A percentile compares a stretch with the other conserved stretches of the same genome.
phyloP scores from a whole-genome alignment of 352 stramenopile species.

The Sclerospora graminicola region DNA sequence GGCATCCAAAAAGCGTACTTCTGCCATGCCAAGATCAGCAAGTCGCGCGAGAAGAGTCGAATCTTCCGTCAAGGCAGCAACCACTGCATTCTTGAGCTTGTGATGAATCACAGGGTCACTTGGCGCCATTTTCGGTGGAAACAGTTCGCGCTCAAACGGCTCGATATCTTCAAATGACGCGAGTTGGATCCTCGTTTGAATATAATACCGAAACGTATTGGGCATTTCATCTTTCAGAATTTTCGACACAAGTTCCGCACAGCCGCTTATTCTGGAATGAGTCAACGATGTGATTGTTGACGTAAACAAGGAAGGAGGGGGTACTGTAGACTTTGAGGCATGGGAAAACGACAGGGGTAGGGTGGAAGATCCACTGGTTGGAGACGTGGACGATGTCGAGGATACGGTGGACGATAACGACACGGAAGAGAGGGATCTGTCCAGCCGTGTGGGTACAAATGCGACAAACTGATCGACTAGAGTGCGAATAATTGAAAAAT shows the following conservation, averaged over 20 bases:
- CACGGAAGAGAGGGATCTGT: slow-evolving; percentile 21
- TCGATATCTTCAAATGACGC: slow-evolving; percentile 69
- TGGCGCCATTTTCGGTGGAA: slow-evolving; percentile 35
- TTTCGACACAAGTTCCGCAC: slow-evolving; percentile 53
- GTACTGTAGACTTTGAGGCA: slow-evolving; percentile 10
- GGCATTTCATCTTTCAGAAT: slow-evolving; percentile 59
- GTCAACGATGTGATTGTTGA: slow-evolving; percentile 23
- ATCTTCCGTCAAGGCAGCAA: slow-evolving; percentile 40
- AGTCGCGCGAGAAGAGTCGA: slow-evolving; percentile 34
- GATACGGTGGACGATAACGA: slow-evolving; percentile 36
- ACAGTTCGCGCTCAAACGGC: slow-evolving; percentile 56
- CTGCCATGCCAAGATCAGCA: slow-evolving; percentile 42
- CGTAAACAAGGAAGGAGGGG: slow-evolving; percentile 30
- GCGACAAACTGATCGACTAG: slow-evolving; percentile 44
- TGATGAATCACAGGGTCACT: slow-evolving; percentile 45
- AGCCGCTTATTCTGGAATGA: slow-evolving; percentile 49
- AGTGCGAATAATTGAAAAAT: slow-evolving; percentile 39
- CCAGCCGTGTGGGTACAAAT: slow-evolving; percentile 19
- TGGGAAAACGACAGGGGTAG: slow-evolving; percentile 19
- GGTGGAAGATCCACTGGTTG: slow-evolving; percentile 12
- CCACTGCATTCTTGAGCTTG: slow-evolving; percentile 41
- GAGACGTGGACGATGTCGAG: slow-evolving; percentile 27
- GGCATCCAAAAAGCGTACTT: slow-evolving; percentile 58
- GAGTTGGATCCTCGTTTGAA: slow-evolving; percentile 53
- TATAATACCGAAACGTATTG: slow-evolving; percentile 71